Evolutionary conservation across 2,329 filamentous ascomycete genomes (phyloP).

Genomic region (Cyanodermella asteris): DNA sequence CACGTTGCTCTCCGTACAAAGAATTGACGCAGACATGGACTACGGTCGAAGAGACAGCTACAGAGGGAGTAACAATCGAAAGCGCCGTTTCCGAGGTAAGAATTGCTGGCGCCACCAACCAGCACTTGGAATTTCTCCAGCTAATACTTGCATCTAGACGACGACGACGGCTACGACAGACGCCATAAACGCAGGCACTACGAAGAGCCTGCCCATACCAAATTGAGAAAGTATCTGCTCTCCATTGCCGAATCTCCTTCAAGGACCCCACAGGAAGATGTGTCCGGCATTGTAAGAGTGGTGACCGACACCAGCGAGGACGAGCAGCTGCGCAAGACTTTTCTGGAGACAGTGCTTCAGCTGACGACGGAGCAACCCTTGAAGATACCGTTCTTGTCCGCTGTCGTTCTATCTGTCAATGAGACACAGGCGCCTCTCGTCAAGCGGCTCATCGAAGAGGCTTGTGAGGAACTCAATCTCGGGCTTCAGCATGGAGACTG

Average conservation of each 20-base stretch:
- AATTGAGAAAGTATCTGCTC: constrained; percentile 57
- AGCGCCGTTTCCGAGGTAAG: constrained; percentile 60
- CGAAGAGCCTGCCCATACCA: constrained; percentile 48
- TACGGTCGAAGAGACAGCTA: too few species aligned
- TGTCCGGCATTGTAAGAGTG: constrained; percentile 49
- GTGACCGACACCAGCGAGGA: constrained; percentile 74
- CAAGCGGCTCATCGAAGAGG: constrained; percentile 43
- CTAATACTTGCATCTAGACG: constrained; percentile 21
- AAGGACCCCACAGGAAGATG: constrained; percentile 38
- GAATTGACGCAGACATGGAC: too few species aligned
- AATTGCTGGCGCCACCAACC: constrained; percentile 5
- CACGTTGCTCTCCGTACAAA: too few species aligned
- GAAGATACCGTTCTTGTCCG: constrained; percentile 89
- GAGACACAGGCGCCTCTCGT: constrained; percentile 53
- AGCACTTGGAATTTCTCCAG: constrained; percentile 2
- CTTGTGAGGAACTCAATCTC: constrained; percentile 39
- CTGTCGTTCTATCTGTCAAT: constrained; percentile 61
- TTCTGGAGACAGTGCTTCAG: constrained; percentile 52
- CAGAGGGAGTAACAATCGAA: constrained; percentile 42
- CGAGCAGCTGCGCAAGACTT: constrained; percentile 49
- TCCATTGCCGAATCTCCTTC: constrained; percentile 53
- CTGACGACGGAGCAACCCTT: constrained; percentile 79
- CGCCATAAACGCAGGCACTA: constrained; percentile 52
- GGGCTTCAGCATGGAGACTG: constrained; percentile 55
- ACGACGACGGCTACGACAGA: constrained; percentile 60